Evolutionary conservation across 2,329 filamentous ascomycete genomes (phyloP).

Genomic region (Colletotrichum magnum): DNA sequence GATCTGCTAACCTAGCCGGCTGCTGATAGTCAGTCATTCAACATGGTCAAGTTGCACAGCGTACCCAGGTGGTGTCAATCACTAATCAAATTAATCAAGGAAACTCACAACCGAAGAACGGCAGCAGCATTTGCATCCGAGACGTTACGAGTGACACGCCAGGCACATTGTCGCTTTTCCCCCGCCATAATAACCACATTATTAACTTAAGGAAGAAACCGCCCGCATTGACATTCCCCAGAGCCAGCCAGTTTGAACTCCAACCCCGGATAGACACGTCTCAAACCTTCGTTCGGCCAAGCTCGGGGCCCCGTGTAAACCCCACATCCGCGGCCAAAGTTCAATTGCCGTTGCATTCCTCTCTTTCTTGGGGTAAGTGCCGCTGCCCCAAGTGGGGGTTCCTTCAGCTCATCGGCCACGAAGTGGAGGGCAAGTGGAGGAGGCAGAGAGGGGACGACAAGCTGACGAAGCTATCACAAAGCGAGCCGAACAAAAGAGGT

Average conservation of each 20-base stretch:
- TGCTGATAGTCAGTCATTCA: no score
- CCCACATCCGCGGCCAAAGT: background rate
- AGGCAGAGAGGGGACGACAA: background rate
- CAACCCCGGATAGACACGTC: background rate
- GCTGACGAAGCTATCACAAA: slow-evolving; percentile 7
- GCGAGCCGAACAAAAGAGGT: background rate
- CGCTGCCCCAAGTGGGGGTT: slow-evolving; percentile 29
- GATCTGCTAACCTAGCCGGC: no score
- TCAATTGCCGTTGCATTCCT: slow-evolving; percentile 1
- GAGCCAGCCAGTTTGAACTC: background rate
- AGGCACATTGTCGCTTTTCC: no score
- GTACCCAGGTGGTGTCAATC: no score
- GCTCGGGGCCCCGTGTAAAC: background rate
- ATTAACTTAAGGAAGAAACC: background rate
- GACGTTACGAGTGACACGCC: background rate
- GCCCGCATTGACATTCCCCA: background rate
- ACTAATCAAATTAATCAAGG: no score
- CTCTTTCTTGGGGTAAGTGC: slow-evolving; percentile 19
- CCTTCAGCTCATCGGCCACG: background rate
- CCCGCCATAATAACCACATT: background rate
- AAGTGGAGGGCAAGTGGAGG: background rate
- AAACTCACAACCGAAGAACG: no score
- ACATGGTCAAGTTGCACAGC: no score
- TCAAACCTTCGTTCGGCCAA: background rate
- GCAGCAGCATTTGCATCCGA: background rate